Conservation (phyloP, 2,329 filamentous ascomycete genomes). For the Erysiphe pisi region DNA sequence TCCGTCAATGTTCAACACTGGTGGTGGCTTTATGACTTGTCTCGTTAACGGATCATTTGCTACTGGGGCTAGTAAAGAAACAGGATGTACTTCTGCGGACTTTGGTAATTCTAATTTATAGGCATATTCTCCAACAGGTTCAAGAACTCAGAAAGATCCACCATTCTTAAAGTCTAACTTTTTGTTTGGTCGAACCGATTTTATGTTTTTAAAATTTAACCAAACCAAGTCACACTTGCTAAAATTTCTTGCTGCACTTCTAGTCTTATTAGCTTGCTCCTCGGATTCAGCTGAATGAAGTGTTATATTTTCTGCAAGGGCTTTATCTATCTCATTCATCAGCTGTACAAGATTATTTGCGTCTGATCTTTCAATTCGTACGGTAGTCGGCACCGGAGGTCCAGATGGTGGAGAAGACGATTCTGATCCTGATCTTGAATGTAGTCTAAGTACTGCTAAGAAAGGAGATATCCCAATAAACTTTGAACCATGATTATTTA, state of each 20-base stretch:
- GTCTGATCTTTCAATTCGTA: neutral
- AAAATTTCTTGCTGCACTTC: slow-evolving; percentile 13
- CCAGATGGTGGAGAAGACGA: neutral
- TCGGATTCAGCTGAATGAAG: neutral
- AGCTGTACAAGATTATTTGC: neutral
- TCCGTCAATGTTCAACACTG: too few relatives aligned
- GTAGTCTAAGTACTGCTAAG: slow-evolving; percentile 21
- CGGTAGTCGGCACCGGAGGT: neutral
- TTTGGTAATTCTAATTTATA: neutral
- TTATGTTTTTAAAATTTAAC: slow-evolving; percentile 26
- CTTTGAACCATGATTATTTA: slow-evolving; percentile 25
- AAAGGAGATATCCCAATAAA: slow-evolving; percentile 3
- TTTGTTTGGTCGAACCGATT: neutral
- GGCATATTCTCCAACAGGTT: slow-evolving; percentile 6
- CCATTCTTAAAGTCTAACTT: neutral
- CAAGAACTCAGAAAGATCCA: neutral
- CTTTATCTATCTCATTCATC: neutral
- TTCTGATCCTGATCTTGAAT: slow-evolving; percentile 15
- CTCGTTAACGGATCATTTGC: too few relatives aligned
- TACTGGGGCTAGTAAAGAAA: too few relatives aligned
- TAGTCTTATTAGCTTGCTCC: neutral
- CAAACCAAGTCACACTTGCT: slow-evolving; percentile 3
- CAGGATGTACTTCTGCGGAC: neutral
- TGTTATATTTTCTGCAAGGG: neutral
- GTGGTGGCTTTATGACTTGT: too few relatives aligned